Base-by-base conservation (phyloP, 108 stramenopile species). In the Nannochloropsis gaditana region DNA sequence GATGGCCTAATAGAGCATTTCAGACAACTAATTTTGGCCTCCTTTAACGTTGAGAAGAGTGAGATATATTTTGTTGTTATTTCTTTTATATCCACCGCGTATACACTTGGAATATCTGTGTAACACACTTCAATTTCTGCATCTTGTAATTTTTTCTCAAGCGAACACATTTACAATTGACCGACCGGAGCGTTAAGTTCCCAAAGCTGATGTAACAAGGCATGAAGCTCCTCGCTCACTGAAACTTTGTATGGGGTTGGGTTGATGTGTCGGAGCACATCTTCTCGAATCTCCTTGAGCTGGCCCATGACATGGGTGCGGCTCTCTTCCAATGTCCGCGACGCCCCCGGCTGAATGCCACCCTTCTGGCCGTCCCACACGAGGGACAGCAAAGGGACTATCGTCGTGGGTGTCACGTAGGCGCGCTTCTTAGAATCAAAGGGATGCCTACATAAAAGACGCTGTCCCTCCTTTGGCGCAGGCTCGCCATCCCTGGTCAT, bases 131-230 rank as follows among this genome's bases (percentile, higher is more conserved):
- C 31, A 31, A 31, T 31, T 31, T 31, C 31, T 31, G 31, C 31
- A 31, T 31, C 31, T 31, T 31, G 31, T 31, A 31, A 31, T 31
- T 31, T 31, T 31, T 31, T 31, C 31, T 31, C 31, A 31, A 31
- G 31, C 31, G 31, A 31, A 31, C 31, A 31, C 0, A 31, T 31
- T 31, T 31, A 73, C n/a, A 95, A 85, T 86, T 94, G 93, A 50
- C 82, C 80, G 44, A 95, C 93, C 43, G 95, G 95, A 42, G 93
- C 92, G 79, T 94, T 93, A 41, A 50, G 83, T 73, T 95, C 92
- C 98, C 98, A 99, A 42, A 97, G 83, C 81, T 94, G 79, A 85
- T 96, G 99, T 41, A 98, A 84, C 86, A 93, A 95, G 15, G 86
- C 84, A 82, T 93, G 96, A 44, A 96, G 91, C 9, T 85, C 84